A percentile compares a stretch with the other conserved stretches of the same genome.
Conservation (phyloP, 192 early-diverging fungal species). For the Bifiguratus adelaidae region DNA sequence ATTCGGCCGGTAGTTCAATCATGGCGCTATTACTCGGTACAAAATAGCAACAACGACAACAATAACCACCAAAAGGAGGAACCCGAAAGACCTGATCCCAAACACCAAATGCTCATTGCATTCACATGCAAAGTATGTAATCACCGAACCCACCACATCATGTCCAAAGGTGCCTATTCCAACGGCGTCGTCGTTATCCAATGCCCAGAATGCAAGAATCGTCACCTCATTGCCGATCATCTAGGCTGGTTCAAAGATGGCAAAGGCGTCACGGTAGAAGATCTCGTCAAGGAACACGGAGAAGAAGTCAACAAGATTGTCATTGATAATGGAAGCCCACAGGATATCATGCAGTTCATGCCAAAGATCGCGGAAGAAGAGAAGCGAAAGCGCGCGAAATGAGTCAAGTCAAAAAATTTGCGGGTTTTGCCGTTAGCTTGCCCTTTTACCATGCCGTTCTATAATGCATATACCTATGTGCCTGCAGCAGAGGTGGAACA, state of each 20-base stretch:
- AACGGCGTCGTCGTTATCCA: constrained; percentile 91
- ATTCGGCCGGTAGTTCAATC: too few species aligned
- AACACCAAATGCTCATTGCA: constrained; percentile 62
- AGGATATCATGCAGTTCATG: constrained; percentile 38
- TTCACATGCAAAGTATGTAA: constrained; percentile 95
- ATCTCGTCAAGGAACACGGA: constrained; percentile 68
- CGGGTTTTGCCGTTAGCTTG: too few species aligned
- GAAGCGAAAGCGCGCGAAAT: constrained; percentile 19
- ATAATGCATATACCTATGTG: too few species aligned
- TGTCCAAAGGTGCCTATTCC: constrained; percentile 85
- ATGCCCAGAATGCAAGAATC: constrained; percentile 83
- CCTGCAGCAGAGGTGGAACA: too few species aligned
- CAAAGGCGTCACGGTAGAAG: constrained; percentile 78
- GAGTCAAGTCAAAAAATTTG: too few species aligned
- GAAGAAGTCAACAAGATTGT: constrained; percentile 49
- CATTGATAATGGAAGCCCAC: constrained; percentile 19
- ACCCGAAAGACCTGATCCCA: constrained; percentile 24
- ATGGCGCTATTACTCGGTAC: too few species aligned
- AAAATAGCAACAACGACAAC: too few species aligned
- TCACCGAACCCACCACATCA: constrained; percentile 74
- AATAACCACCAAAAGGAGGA: too few species aligned
- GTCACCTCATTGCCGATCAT: constrained; percentile 96
- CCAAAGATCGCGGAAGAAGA: constrained; percentile 35
- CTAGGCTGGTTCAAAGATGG: constrained; percentile 85
- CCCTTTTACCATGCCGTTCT: too few species aligned